Base-by-base conservation (phyloP, 257 asterid genomes). In the Marsdenia floribunda region DNA sequence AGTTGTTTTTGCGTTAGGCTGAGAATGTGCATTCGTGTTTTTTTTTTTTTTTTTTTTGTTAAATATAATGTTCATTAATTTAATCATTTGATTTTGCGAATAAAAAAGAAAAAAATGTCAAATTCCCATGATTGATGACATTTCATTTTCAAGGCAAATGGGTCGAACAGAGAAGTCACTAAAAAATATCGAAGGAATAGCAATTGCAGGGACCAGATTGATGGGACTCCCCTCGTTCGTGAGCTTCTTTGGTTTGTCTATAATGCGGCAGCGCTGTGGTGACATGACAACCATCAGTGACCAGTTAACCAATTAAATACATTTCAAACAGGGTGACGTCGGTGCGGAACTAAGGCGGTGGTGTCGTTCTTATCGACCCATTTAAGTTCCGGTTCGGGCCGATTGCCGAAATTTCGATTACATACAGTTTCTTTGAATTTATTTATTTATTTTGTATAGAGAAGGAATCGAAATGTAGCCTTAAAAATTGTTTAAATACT, bases 61-160 rank as follows among this genome's bases (percentile, higher is more conserved):
- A n/a, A n/a, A n/a, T n/a, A n/a, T n/a, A n/a, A n/a, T n/a, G n/a
- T n/a, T n/a, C 46, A 40, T 40, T 53, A 29, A 46, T n/a, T 73
- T 42, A 13, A 18, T 54, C 18, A 3, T 44, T 64, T 55, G 40
- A 57, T 52, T 14, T 57, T 15, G 38, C 38, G 69, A 16, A 44
- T 33, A 38, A 37, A 71, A 3, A 29, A 70, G 76, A 47, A 53
- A 47, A 73, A 72, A 71, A 68, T 26, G 68, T 78, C 83, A 75
- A 77, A 38, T 59, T 64, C 82, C 15, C 37, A 29, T 52, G 74
- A 75, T 70, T 67, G 37, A 77, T 67, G 80, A 60, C 68, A 67
- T 24, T 64, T 50, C 53, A 47, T 60, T 61, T 1, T 49, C 18
- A 14, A 16, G 22, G 60, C 35, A 61, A 44, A 46, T 16, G 22